These are phyloP conservation scores for Tetrastigma voinierianum DNA, from an alignment of 164 flowering plant species.

Conservation along the genomic window DNA sequence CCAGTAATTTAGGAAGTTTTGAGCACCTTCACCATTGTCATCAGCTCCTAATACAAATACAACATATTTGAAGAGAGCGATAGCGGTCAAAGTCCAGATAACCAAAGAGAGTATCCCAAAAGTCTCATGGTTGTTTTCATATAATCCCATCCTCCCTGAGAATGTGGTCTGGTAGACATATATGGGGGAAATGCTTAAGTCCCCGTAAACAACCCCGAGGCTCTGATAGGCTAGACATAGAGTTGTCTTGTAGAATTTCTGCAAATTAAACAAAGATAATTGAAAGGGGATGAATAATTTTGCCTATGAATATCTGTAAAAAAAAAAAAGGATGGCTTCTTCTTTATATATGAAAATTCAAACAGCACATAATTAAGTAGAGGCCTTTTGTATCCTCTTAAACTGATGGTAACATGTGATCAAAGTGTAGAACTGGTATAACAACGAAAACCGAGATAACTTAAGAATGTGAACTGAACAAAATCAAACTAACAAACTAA, in stretches of 20 bases:
- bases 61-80: conserved; percentile 30
- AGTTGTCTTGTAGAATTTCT: conserved; percentile 12
- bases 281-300: no score
- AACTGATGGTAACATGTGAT: no score
- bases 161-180: conserved; percentile 35
- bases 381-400: no score
- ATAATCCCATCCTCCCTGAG: conserved; percentile 19
- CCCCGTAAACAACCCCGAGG: conserved; percentile 47
- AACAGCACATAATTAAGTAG: no score
- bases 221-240: conserved; percentile 30
- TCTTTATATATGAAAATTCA: no score
- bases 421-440: no score
- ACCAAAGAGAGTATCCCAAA: conserved; percentile 40
- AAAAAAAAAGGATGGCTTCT: no score
- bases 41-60: conserved; percentile 34
- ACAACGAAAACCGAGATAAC: no score
- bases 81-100: conserved; percentile 41
- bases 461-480: no score
- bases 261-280: not conserved
- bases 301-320: no score
- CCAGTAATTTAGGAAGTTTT: not conserved
- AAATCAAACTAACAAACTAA: no score
- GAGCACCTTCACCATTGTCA: conserved; percentile 38
- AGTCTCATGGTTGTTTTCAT: conserved; percentile 33
- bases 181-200: conserved; percentile 38